phyloP scores from a whole-genome alignment of 345 rosid genomes.

The Linum trigynum region DNA sequence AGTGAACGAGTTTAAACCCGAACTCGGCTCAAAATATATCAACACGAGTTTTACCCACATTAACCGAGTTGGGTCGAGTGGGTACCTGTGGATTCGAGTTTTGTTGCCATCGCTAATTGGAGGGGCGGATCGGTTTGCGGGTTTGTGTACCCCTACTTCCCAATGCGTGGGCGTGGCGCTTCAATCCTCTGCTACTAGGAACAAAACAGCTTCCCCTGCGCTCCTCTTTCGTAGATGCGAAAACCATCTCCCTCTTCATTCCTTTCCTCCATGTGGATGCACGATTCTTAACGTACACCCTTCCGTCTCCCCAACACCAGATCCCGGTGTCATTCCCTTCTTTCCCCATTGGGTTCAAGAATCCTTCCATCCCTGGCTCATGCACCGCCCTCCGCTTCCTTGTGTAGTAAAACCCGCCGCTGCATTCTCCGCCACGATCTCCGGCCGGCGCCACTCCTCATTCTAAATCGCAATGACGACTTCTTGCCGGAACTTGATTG shows the following conservation, averaged over 20 bases:
- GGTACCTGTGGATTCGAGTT: too few relatives aligned
- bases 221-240: conserved; percentile 26
- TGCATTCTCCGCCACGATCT: neutral
- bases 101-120: too few relatives aligned
- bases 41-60: too few relatives aligned
- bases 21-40: too few relatives aligned
- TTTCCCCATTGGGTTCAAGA: neutral
- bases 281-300: conserved; percentile 52
- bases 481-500: conserved; percentile 26
- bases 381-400: conserved; percentile 5
- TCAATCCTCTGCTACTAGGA: conserved; percentile 19
- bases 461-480: conserved; percentile 37
- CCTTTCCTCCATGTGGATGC: conserved; percentile 9
- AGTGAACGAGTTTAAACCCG: too few relatives aligned
- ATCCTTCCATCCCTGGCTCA: conserved; percentile 7
- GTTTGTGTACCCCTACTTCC: too few relatives aligned
- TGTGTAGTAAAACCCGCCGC: neutral
- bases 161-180: neutral
- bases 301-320: conserved; percentile 18
- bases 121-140: too few relatives aligned
- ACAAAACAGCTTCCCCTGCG: conserved; percentile 9
- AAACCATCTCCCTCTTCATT: conserved; percentile 14
- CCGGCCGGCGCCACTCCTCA: conserved; percentile 14
- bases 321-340: conserved; percentile 25
- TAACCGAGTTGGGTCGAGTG: too few relatives aligned